Conservation (phyloP, 2,329 filamentous ascomycete species). For the Colletotrichum tofieldiae region DNA sequence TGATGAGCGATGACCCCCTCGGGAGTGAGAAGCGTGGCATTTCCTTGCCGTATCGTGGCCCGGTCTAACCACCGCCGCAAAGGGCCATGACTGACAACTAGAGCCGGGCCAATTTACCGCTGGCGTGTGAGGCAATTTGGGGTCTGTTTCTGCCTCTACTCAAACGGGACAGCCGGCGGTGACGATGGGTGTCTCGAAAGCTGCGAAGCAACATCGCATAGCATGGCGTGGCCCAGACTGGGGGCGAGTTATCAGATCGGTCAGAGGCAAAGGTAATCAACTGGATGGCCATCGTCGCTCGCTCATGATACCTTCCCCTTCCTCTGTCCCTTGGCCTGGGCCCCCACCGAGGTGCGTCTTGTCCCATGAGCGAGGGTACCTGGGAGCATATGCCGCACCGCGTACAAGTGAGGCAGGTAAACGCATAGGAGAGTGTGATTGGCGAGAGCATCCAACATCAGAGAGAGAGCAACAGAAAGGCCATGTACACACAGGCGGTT, state of each 20-base stretch:
- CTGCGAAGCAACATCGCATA: slow-evolving; percentile 17
- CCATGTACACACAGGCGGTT: too few relatives aligned
- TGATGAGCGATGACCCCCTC: slow-evolving; percentile 12
- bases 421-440: not conserved
- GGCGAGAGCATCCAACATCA: not conserved
- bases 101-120: not conserved
- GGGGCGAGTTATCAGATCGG: not conserved
- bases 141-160: slow-evolving; percentile 11
- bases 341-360: not conserved
- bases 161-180: slow-evolving; percentile 27
- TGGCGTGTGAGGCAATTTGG: slow-evolving; percentile 7
- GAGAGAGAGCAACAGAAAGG: not conserved
- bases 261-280: slow-evolving; percentile 4
- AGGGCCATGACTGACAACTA: slow-evolving; percentile 8
- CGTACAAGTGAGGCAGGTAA: not conserved
- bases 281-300: not conserved
- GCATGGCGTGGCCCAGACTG: slow-evolving; percentile 1
- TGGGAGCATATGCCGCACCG: not conserved
- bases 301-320: slow-evolving; percentile 11
- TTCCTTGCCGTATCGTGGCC: slow-evolving; percentile 21
- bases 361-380: not conserved
- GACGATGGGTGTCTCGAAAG: slow-evolving; percentile 12
- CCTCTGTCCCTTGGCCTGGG: slow-evolving; percentile 7
- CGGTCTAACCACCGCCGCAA: not conserved
- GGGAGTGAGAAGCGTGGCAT: slow-evolving; percentile 22